These are phyloP conservation scores for Solanum aculeatissimum DNA, from an alignment of 305 asterid genomes.

Conservation along the genomic window DNA sequence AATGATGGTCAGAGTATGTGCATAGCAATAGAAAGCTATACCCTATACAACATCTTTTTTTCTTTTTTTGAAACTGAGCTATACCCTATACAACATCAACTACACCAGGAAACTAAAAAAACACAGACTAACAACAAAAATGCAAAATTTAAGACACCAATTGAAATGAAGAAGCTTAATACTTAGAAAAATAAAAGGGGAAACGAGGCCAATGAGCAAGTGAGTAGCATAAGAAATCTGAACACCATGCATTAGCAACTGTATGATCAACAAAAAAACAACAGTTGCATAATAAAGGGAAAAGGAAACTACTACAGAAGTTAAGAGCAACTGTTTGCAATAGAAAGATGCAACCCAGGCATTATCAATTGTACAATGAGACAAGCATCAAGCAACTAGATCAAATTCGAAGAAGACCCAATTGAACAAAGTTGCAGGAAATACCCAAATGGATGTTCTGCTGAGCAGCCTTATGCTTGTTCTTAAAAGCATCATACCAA, in stretches of 20 bases:
- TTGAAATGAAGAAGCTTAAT: neutral
- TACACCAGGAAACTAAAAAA: neutral
- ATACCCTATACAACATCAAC: neutral
- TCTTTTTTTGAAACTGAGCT: too few species aligned
- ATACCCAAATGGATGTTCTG: slow-evolving; percentile 87
- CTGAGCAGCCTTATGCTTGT: slow-evolving; percentile 60
- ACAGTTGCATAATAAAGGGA: neutral
- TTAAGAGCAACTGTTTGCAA: neutral
- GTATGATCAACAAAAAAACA: neutral
- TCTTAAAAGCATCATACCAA: slow-evolving; percentile 96
- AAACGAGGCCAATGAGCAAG: neutral
- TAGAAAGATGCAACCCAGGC: neutral
- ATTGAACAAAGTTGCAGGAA: neutral
- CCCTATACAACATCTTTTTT: neutral
- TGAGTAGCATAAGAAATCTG: neutral
- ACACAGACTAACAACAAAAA: neutral
- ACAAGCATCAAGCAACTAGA: neutral
- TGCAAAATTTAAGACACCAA: neutral
- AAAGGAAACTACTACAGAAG: neutral
- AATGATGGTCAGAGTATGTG: neutral
- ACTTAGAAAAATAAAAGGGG: neutral
- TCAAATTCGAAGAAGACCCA: neutral
- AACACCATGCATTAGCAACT: neutral
- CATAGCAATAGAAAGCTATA: neutral
- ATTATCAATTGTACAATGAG: neutral